Evolutionary conservation across 2,329 filamentous ascomycete genomes (phyloP), one percentile per base, ranked within the genome.

Genomic region (Sphaceloma murrayae): DNA sequence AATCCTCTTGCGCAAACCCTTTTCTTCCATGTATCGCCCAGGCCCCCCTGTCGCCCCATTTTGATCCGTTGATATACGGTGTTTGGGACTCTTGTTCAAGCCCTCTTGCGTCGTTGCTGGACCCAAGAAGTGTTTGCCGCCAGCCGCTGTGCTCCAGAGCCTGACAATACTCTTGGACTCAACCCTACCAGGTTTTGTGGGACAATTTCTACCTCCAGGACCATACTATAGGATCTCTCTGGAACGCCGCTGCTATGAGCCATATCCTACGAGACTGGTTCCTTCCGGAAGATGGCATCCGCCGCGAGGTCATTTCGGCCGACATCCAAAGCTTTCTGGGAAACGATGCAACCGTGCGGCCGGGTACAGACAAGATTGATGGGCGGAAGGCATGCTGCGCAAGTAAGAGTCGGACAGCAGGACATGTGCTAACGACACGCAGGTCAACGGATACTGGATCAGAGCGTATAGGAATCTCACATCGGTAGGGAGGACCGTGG

Each of bases 321-420:
- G 68, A 72, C 57, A 71, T 72, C 52, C 67, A 70, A 58, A 63
- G 67, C 53, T 71, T 70, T 53, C 56, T 72, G 46, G 68, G 68
- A 43, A 66, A 65, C 49, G 68, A 72, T 60, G 68, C 68, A 38
- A 67, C 68, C 46, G 67, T 70, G 33, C 62, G 64, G 53, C 68
- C 68, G 30, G 68, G 68, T 38, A 63, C 67, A 46, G 60, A 67
- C 54, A 60, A 67, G 59, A 66, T 69, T 53, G 59, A 47, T 17
- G 45, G 40, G 10, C 38, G 48, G 38, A 45, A 51, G 49, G 49
- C 16, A 45, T 24, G 29, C 14, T n/a, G n/a, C n/a, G n/a, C n/a
- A n/a, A n/a, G 5, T 30, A 21, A 43, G 29, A 40, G 24, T 14
- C 9, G 36, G 5, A 18, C 18, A 29, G 7, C 4, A 9, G 36